These are phyloP conservation scores for Oropetium thomaeum DNA, from an alignment of 176 grass and related monocot genomes.

Conservation along the genomic window DNA sequence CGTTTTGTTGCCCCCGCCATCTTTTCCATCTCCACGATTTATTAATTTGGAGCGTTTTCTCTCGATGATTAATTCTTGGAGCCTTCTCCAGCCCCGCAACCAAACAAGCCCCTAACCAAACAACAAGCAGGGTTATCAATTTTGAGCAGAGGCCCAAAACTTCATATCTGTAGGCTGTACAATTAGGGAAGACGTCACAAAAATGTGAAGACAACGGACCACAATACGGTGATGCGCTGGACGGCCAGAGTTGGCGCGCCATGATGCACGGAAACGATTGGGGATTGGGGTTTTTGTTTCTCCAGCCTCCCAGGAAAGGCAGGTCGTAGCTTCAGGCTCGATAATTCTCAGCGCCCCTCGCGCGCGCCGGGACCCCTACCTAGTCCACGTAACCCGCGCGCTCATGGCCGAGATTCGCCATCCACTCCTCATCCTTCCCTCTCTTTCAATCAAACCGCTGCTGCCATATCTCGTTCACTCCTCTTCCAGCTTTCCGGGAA, in stretches of 20 bases:
- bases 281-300: neutral
- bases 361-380: neutral
- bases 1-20: neutral
- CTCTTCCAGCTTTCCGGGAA: constrained; percentile 34
- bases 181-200: neutral
- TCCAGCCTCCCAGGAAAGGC: neutral
- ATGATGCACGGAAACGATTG: neutral
- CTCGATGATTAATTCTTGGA: too few relatives aligned
- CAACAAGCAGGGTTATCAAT: too few relatives aligned
- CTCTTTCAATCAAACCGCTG: neutral
- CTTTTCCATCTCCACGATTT: neutral
- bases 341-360: neutral
- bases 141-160: neutral
- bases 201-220: neutral
- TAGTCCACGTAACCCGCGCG: neutral
- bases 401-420: constrained; percentile 8
- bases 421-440: neutral
- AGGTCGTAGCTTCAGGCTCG: neutral
- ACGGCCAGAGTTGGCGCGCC: neutral
- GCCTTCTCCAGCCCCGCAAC: too few relatives aligned
- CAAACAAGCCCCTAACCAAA: too few relatives aligned
- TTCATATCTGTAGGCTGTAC: neutral
- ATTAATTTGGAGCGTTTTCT: neutral
- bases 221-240: too few relatives aligned
- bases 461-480: neutral